Percentiles rank a stretch among this genome's conserved stretches.
Conservation (phyloP, 805 yeast species). For the Yamadazyma ubonensis region DNA sequence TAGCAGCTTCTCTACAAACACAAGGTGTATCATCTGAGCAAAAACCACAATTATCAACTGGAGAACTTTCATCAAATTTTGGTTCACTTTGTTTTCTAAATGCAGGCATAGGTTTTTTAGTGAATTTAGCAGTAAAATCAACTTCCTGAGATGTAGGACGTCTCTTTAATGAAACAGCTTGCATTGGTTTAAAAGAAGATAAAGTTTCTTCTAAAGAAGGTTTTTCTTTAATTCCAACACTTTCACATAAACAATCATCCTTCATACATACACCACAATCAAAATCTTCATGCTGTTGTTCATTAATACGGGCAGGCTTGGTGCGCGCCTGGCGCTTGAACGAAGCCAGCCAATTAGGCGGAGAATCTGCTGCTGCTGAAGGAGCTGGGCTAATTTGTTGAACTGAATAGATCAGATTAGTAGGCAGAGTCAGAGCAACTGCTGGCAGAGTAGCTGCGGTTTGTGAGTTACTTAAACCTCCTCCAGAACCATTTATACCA, state of each 20-base stretch:
- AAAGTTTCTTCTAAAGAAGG: constrained; percentile 31
- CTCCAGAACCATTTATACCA: neutral
- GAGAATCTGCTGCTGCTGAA: constrained; percentile 48
- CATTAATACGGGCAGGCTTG: constrained; percentile 1
- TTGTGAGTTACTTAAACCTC: neutral
- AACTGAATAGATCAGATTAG: constrained; percentile 31
- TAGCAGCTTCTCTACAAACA: constrained; percentile 79
- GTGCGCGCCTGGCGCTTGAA: constrained; percentile 3
- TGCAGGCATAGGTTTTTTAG: constrained; percentile 37
- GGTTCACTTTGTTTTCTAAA: constrained; percentile 25
- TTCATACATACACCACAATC: constrained; percentile 68
- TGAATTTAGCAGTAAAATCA: constrained; percentile 56
- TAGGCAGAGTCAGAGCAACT: constrained; percentile 25
- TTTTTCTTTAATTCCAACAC: constrained; percentile 42
- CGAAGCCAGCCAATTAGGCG: constrained; percentile 26
- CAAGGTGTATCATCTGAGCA: constrained; percentile 92
- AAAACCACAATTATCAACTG: constrained; percentile 83
- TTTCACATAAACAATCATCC: constrained; percentile 67
- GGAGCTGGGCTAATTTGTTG: constrained; percentile 57
- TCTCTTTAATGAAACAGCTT: constrained; percentile 60
- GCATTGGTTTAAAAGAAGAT: constrained; percentile 53
- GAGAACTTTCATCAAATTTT: constrained; percentile 44
- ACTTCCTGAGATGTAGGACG: constrained; percentile 37
- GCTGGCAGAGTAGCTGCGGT: neutral
- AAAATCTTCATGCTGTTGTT: constrained; percentile 24